phyloP scores from a whole-genome alignment of 345 rosid species.

The Eucalyptus marginata region DNA sequence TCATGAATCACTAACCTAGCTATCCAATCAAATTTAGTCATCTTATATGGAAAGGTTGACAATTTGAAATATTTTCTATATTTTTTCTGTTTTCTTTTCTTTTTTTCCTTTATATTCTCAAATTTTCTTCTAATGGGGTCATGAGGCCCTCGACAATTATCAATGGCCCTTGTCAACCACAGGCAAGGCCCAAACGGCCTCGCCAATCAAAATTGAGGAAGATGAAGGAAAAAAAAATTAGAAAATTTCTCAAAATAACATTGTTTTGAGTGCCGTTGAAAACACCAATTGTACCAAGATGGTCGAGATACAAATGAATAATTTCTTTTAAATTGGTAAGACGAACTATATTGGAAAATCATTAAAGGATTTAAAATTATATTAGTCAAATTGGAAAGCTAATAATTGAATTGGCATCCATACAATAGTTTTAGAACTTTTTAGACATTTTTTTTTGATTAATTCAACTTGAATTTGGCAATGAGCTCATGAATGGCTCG shows the following conservation, averaged over 20 bases:
- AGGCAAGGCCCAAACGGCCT: background rate
- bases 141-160: fast-evolving
- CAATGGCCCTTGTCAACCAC: fast-evolving
- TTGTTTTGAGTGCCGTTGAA: background rate
- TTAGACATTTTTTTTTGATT: background rate
- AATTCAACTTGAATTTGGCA: background rate
- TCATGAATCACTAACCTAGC: fast-evolving
- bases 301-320: no score
- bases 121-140: fast-evolving
- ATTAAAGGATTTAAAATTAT: background rate
- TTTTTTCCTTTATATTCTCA: background rate
- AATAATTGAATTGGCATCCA: fast-evolving
- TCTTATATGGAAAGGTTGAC: fast-evolving
- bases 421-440: background rate
- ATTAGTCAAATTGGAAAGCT: background rate
- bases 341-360: background rate
- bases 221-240: background rate
- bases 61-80: background rate
- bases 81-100: fast-evolving
- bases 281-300: background rate
- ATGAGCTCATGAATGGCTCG: background rate
- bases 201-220: fast-evolving
- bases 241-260: background rate
- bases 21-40: fast-evolving
- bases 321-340: fast-evolving